Evolutionary conservation across 768 basidiomycete genomes (phyloP), one percentile per base, ranked within the genome.

Genomic region (Kwoniella europaea): DNA sequence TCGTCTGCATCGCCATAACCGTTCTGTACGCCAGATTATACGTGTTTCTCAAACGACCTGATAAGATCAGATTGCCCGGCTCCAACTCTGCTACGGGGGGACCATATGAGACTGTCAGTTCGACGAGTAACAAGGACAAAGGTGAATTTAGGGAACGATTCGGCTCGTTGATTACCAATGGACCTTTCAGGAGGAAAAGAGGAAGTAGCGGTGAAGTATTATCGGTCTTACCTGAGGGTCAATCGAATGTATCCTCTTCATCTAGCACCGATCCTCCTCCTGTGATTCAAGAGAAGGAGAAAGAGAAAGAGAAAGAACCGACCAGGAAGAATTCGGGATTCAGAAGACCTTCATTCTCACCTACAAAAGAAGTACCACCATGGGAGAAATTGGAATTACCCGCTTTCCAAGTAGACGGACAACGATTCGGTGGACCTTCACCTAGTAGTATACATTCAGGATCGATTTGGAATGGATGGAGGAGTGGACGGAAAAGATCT

Each of bases 11-110:
- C 55, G 55, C 68, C 62, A 80, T 84, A 68, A 74, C 75, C 24
- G 67, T 82, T 63, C 66, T 83, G 13, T 84, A 84, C 73, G 74
- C 76, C 46, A 67, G 76, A 50, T 74, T 84, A 1, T 84, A 81
- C 71, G 78, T 84, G 67, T 84, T 84, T 68, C 79, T 84, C 9
- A 79, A 82, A n/a, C 78, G 84, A 50, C 84, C 84, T 0, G 84
- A 84, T 73, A 79, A 78, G 64, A 83, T 84, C 62, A 73, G 81
- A 20, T 71, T 79, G 27, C 73, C 72, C 4, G 75, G 76, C 52
- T 79, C 82, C 2, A 73, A 68, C 22, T 68, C 67, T 22, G 20
- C 52, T 16, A 69, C 63, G n/a, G 65, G 71, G 16, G 58, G 41
- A 13, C 29, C 22, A 10, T 69, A 73, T 60, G 67, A 69, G 24